Conservation (phyloP, 352 stramenopile genomes). For the Thalassiosira livingstoniorum region DNA sequence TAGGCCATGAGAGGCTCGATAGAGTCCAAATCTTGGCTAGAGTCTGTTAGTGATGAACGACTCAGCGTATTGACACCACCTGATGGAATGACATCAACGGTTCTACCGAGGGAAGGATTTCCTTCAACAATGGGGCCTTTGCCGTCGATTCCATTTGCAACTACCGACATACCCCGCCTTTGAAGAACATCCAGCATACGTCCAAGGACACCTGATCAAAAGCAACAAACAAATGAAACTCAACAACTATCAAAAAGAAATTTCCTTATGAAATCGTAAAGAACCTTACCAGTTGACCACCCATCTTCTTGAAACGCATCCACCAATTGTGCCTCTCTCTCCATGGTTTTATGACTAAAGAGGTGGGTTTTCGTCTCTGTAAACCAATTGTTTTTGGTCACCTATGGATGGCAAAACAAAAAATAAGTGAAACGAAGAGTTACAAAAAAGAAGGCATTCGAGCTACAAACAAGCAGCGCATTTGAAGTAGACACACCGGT, state of each 20-base stretch:
- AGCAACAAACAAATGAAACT: conserved; percentile 5
- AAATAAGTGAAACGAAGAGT: too few species aligned
- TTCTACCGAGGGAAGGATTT: conserved; percentile 33
- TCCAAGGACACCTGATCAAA: conserved; percentile 39
- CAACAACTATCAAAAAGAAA: not conserved
- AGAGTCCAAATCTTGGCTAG: conserved; percentile 15
- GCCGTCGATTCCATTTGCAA: conserved; percentile 36
- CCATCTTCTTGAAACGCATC: conserved; percentile 47
- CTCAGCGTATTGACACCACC: conserved; percentile 33
- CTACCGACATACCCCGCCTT: conserved; percentile 29
- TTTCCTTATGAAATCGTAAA: not conserved
- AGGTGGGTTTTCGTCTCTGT: conserved; percentile 52
- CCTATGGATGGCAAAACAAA: too few species aligned
- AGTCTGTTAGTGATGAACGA: conserved; percentile 15
- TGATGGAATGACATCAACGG: conserved; percentile 49
- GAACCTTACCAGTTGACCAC: conserved; percentile 26
- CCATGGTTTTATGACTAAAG: conserved; percentile 48
- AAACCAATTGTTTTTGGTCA: conserved; percentile 49
- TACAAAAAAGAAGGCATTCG: too few species aligned
- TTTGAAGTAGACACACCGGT: too few species aligned
- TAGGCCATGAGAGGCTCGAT: conserved; percentile 34
- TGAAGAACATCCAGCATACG: conserved; percentile 56
- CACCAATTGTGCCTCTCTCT: conserved; percentile 29
- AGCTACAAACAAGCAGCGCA: too few species aligned
- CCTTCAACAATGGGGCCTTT: conserved; percentile 42